A percentile compares a stretch with the other conserved stretches of the same genome.
These are phyloP conservation scores for Suhomyces wounanorum DNA, from an alignment of 1,139 yeast genomes.

Conservation along the genomic window DNA sequence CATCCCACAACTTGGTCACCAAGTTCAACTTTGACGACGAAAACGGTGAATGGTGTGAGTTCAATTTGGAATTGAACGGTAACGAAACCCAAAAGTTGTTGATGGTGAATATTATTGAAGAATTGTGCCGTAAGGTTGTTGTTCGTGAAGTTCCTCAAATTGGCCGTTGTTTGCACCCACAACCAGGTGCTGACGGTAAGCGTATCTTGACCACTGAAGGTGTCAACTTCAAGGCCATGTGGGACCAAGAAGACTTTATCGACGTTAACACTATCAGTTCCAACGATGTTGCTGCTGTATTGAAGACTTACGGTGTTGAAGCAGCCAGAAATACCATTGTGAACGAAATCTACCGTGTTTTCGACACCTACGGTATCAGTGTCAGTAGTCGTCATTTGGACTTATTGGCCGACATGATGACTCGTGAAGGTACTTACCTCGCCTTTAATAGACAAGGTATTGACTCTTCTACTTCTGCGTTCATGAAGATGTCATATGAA, in stretches of 20 bases:
- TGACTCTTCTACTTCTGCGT: constrained; percentile 91
- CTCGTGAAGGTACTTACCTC: constrained; percentile 94
- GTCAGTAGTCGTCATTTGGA: constrained; percentile 95
- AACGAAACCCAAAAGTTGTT: constrained; percentile 81
- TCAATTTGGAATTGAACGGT: constrained; percentile 80
- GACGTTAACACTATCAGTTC: constrained; percentile 86
- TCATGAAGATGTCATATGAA: constrained; percentile 99
- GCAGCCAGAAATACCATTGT: constrained; percentile 98
- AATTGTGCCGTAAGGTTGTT: constrained; percentile 84
- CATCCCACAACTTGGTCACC: constrained; percentile 70
- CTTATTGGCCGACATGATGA: constrained; percentile 98
- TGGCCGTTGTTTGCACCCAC: constrained; percentile 91
- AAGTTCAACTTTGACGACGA: constrained; percentile 88
- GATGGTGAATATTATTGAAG: constrained; percentile 97
- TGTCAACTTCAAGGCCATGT: constrained; percentile 95
- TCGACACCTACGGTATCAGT: constrained; percentile 93
- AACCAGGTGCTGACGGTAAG: constrained; percentile 56
- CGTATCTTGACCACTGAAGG: constrained; percentile 94
- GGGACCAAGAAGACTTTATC: constrained; percentile 94
- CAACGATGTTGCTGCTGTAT: constrained; percentile 89
- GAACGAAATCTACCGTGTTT: constrained; percentile 92
- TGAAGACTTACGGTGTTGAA: constrained; percentile 94
- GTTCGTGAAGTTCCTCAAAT: constrained; percentile 90
- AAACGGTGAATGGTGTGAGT: constrained; percentile 90
- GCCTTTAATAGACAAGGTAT: constrained; percentile 99